phyloP scores from a whole-genome alignment of 2,329 filamentous ascomycete genomes.

The Colletotrichum musicola region DNA sequence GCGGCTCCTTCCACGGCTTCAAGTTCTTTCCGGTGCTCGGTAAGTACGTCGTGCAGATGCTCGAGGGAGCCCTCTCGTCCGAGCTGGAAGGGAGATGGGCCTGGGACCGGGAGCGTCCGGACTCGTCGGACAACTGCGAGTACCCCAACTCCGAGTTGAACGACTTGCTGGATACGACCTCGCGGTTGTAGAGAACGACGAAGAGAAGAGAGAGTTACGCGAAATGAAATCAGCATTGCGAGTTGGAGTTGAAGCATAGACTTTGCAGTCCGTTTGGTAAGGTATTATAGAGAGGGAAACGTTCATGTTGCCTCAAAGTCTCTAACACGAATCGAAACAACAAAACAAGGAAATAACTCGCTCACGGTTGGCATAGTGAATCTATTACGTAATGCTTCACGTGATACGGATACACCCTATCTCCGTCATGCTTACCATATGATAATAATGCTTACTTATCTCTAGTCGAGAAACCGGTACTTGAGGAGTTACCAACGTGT shows the following conservation, averaged over 20 bases:
- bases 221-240: not conserved
- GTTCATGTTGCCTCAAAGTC: not conserved
- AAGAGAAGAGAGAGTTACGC: not conserved
- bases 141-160: conserved; percentile 70
- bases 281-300: not conserved
- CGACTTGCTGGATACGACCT: conserved; percentile 56
- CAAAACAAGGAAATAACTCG: not conserved
- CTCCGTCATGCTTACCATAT: conserved; percentile 6
- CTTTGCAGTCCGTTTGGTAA: conserved; percentile 5
- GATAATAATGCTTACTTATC: not conserved
- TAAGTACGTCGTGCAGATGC: conserved; percentile 71
- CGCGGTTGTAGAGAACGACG: conserved; percentile 44
- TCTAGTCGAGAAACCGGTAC: not conserved
- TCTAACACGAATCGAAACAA: not conserved
- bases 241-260: not conserved
- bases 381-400: conserved; percentile 18
- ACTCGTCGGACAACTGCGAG: conserved; percentile 63
- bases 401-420: conserved; percentile 15
- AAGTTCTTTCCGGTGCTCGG: conserved; percentile 77
- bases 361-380: conserved; percentile 6
- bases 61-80: conserved; percentile 57
- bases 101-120: conserved; percentile 71
- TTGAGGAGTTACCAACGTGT: not conserved
- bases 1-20: conserved; percentile 76
- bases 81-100: conserved; percentile 64